Base-by-base conservation (phyloP, 805 yeast species). In the Candida qinlingensis region DNA sequence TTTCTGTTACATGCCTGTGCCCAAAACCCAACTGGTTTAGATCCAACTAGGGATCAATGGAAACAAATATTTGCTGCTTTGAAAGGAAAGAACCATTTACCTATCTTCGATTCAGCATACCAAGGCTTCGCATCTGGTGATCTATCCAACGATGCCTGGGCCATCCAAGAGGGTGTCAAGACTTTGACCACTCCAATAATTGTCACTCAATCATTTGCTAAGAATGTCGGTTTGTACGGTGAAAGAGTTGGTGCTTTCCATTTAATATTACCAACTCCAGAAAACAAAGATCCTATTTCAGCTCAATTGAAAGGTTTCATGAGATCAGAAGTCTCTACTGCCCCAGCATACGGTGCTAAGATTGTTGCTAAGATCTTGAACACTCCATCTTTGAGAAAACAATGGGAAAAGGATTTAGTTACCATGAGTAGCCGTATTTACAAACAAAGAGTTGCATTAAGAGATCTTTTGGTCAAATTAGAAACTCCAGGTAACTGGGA, bases 21-120 rank as follows among this genome's bases (percentile, higher is more conserved):
- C 34, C 99, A 92, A 70, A 92, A 92, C 68, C 98, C 99, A 51
- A 92, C 98, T 26, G 99, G 98, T 39, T 80, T 92, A 58, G 99
- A 92, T 67, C 98, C 98, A 49, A 80, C 86, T 3, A 72, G 74
- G 50, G 85, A 77, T 45, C 86, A 92, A 70, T 92, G 99, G 99
- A 66, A 66, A 41, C 58, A 73, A 60, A 83, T 94, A 46, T 74
- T 87, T 41, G 74, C 76, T 40, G 84, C 81, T 28, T 70, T 88
- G 54, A 76, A 79, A 56, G 63, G 69, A 50, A 74, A 79, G 49
- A 70, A 77, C 46, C 96, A 89, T 68, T 76, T 92, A 60, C 88
- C 89, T 6, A 69, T 92, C 53, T 91, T 94, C 62, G 99, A 92
- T 70, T 81, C 90, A 52, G 98, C 98, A 26, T 92, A 94, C 75